Evolutionary conservation across 768 basidiomycete genomes (phyloP).

Genomic region (Xanthoconium stramineum): DNA sequence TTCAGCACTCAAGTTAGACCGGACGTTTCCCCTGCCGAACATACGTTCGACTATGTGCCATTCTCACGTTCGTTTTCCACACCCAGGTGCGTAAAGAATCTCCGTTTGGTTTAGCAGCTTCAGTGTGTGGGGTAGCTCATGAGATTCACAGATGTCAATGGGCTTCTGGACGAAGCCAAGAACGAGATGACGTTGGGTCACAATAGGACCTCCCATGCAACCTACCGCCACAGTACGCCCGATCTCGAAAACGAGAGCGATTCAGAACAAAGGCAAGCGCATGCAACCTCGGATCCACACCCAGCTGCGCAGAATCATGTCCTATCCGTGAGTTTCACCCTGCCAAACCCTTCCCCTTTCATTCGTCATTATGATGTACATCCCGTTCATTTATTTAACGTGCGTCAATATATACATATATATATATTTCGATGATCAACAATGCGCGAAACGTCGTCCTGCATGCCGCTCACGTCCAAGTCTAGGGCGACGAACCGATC

Average conservation of each 20-base stretch:
- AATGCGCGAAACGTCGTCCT: not conserved
- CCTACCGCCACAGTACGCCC: not conserved
- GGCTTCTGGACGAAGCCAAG: slow-evolving; percentile 14
- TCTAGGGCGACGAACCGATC: slow-evolving; percentile 18
- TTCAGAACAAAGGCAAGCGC: not conserved
- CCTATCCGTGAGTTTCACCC: slow-evolving; percentile 15
- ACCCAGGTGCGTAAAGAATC: slow-evolving; percentile 10
- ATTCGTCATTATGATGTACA: not conserved
- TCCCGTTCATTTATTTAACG: no score
- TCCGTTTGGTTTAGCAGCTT: not conserved
- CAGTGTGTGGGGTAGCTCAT: slow-evolving; percentile 6
- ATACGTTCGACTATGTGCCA: slow-evolving; percentile 15
- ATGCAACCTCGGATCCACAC: not conserved
- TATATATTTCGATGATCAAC: not conserved
- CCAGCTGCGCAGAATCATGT: not conserved
- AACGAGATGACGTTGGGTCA: not conserved
- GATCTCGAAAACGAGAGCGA: slow-evolving; percentile 15
- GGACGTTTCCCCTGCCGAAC: not conserved
- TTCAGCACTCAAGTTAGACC: not conserved
- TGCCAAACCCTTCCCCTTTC: not conserved
- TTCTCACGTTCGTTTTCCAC: slow-evolving; percentile 5
- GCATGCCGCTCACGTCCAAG: slow-evolving; percentile 5
- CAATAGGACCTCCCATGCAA: not conserved
- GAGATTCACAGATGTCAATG: slow-evolving; percentile 1
- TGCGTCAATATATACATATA: not conserved